Evolutionary conservation across 1,284 basidiomycete genomes (phyloP).

Genomic region (Ceratobasidium sp.): DNA sequence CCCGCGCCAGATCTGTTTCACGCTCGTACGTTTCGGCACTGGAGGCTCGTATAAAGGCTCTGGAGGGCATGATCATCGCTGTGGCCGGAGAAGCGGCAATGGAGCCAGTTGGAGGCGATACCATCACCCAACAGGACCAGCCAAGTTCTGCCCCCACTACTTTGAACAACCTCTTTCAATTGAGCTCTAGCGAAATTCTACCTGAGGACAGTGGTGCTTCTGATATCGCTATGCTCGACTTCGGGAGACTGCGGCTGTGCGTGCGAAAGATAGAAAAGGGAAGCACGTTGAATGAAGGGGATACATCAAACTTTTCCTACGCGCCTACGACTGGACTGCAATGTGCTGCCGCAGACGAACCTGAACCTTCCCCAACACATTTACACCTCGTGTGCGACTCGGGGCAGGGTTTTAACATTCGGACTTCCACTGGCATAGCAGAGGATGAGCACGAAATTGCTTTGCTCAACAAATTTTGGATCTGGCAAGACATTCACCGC

Average conservation of each 20-base stretch:
- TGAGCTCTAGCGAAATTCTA: neutral
- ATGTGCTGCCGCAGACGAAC: neutral
- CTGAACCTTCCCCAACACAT: neutral
- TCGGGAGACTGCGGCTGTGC: slow-evolving; percentile 10
- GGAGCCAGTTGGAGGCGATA: neutral
- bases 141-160: too few species aligned
- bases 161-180: neutral
- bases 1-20: neutral
- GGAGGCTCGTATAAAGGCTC: slow-evolving; percentile 20
- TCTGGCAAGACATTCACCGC: slow-evolving; percentile 21
- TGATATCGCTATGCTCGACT: slow-evolving; percentile 17
- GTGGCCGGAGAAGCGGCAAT: neutral
- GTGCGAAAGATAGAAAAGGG: neutral
- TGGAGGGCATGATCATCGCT: slow-evolving; percentile 16
- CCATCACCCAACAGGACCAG: neutral
- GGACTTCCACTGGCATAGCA: neutral
- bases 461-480: slow-evolving; percentile 19
- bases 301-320: slow-evolving; percentile 14
- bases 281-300: slow-evolving; percentile 12
- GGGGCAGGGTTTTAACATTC: neutral
- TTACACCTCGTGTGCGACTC: neutral
- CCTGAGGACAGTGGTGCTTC: slow-evolving; percentile 32
- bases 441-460: slow-evolving; percentile 2
- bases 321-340: neutral
- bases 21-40: slow-evolving; percentile 16